Conservation (phyloP, 2,329 filamentous ascomycete species). For the Pyrenochaeta sp. region DNA sequence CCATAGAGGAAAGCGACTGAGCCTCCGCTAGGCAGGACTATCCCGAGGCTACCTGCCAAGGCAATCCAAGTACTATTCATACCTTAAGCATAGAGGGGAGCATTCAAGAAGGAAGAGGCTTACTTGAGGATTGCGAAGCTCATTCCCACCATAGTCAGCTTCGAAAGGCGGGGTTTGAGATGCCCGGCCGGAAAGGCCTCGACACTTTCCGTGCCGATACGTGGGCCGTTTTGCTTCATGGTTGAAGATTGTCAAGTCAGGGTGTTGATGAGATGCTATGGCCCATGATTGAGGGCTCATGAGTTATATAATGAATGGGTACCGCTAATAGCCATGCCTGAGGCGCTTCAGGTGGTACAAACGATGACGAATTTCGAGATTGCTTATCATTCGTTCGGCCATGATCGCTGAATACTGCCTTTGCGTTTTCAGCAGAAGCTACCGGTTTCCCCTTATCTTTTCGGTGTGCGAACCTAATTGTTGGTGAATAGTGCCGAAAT, state of each 20-base stretch:
- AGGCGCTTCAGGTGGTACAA: too few species aligned
- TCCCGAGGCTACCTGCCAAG: conserved; percentile 53
- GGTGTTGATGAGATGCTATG: too few species aligned
- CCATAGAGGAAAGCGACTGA: conserved; percentile 55
- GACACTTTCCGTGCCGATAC: neutral
- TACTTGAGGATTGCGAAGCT: conserved; percentile 56
- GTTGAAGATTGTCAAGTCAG: neutral
- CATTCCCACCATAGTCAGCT: conserved; percentile 54
- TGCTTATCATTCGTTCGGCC: too few species aligned
- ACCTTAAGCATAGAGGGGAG: neutral
- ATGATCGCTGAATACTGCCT: too few species aligned
- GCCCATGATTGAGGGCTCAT: too few species aligned
- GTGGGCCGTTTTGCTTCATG: neutral
- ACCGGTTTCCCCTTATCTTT: too few species aligned
- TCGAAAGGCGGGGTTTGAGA: conserved; percentile 49
- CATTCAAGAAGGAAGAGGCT: conserved; percentile 12
- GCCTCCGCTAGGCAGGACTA: conserved; percentile 45
- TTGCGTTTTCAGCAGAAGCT: too few species aligned
- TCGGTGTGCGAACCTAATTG: too few species aligned
- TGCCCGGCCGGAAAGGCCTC: conserved; percentile 14
- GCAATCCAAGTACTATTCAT: conserved; percentile 50
- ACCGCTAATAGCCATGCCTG: too few species aligned
- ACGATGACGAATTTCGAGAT: too few species aligned
- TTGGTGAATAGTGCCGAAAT: too few species aligned
- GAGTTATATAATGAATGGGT: too few species aligned